phyloP scores from a whole-genome alignment of 371 early-diverging fungal genomes.

The Mortierella sp. region DNA sequence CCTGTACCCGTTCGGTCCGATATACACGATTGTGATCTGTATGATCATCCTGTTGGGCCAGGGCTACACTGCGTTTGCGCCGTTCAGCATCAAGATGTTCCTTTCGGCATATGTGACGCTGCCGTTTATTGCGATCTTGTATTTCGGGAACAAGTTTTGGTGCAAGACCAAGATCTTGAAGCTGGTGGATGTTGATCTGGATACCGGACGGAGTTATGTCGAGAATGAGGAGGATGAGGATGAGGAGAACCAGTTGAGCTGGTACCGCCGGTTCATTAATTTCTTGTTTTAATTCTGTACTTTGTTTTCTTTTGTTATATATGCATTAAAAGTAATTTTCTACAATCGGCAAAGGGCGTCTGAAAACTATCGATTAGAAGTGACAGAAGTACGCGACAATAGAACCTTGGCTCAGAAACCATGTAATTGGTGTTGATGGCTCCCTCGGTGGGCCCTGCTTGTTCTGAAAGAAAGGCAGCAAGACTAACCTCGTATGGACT shows the following conservation, averaged over 20 bases:
- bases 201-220: constrained; percentile 59
- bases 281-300: not conserved
- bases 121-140: constrained; percentile 38
- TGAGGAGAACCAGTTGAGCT: not conserved
- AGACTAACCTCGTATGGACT: no score
- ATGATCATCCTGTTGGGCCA: constrained; percentile 73
- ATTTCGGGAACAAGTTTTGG: constrained; percentile 66
- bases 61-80: constrained; percentile 61
- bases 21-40: constrained; percentile 67
- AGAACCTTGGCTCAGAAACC: no score
- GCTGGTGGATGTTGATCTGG: constrained; percentile 65
- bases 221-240: constrained; percentile 5
- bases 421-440: no score
- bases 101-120: constrained; percentile 38
- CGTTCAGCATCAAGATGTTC: constrained; percentile 22
- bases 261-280: not conserved
- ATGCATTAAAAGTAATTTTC: no score
- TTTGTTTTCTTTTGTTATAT: not conserved
- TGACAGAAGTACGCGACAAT: no score
- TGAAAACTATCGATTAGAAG: no score
- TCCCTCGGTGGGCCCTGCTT: no score
- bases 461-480: no score
- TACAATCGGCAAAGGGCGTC: no score
- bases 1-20: constrained; percentile 76
- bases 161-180: constrained; percentile 62